Evolutionary conservation across 192 early-diverging fungal genomes (phyloP).

Genomic region (Backusella sp.): DNA sequence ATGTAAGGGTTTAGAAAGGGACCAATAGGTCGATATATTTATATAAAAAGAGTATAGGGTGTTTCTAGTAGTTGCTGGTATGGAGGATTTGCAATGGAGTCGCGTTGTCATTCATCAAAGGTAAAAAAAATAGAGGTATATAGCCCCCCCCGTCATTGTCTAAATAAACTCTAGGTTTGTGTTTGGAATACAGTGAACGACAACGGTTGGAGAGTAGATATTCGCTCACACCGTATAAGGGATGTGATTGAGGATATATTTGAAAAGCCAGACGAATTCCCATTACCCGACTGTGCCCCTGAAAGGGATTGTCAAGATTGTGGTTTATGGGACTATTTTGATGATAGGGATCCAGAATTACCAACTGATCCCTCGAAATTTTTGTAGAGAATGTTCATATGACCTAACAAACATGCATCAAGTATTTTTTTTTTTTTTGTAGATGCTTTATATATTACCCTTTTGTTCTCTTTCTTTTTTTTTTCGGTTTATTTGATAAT

Average conservation of each 20-base stretch:
- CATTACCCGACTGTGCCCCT: constrained; percentile 26
- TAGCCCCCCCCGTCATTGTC: no score
- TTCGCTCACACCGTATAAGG: constrained; percentile 77
- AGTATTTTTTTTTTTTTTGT: background rate
- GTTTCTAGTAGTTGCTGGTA: constrained; percentile 62
- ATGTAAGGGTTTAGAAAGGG: constrained; percentile 13
- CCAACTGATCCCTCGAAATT: background rate
- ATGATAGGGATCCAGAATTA: constrained; percentile 20
- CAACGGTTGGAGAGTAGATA: constrained; percentile 64
- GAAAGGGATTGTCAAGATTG: constrained; percentile 73
- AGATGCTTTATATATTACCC: background rate
- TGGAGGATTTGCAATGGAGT: constrained; percentile 78
- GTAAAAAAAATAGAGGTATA: constrained; percentile 13
- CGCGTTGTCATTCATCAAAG: constrained; percentile 81
- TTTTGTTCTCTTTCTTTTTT: constrained; percentile 1
- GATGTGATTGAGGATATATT: constrained; percentile 72
- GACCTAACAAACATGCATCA: background rate
- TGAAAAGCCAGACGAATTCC: constrained; percentile 33
- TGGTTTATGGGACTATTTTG: constrained; percentile 64
- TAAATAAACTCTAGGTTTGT: constrained; percentile 38
- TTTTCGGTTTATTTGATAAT: background rate
- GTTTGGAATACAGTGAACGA: constrained; percentile 65
- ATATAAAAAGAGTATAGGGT: constrained; percentile 14
- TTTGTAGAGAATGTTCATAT: background rate
- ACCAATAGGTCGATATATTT: constrained; percentile 28